Conservation (phyloP, 2,329 filamentous ascomycete genomes). For the Penicillium sp. region DNA sequence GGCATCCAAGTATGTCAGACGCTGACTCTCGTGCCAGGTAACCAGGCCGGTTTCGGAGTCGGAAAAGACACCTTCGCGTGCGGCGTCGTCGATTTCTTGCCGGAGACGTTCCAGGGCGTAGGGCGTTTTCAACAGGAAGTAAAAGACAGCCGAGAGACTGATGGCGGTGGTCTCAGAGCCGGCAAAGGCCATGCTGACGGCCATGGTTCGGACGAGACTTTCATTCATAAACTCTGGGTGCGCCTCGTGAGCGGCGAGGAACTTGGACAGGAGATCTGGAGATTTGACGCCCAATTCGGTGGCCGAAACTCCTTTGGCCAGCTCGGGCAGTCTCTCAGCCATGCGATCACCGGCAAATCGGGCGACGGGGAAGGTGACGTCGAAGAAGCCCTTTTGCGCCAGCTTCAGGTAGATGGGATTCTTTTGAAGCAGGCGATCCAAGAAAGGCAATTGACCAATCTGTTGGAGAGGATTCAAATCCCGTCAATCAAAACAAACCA, state of each 20-base stretch:
- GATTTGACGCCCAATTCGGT: constrained; percentile 6
- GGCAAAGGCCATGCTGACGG: constrained; percentile 47
- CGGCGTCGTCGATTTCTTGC: constrained; percentile 56
- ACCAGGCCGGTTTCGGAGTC: constrained; percentile 43
- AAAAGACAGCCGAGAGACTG: constrained; percentile 64
- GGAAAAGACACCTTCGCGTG: constrained; percentile 37
- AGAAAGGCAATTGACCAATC: constrained; percentile 65
- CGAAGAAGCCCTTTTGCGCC: constrained; percentile 19
- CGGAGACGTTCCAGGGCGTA: constrained; percentile 28
- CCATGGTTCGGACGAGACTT: constrained; percentile 25
- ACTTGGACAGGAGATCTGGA: constrained; percentile 21
- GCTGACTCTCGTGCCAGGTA: constrained; percentile 63
- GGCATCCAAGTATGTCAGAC: constrained; percentile 58
- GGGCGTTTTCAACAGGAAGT: constrained; percentile 64
- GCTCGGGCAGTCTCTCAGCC: constrained; percentile 15
- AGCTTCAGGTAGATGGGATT: constrained; percentile 53
- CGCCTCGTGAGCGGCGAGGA: constrained; percentile 21
- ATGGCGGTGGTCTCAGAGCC: constrained; percentile 78
- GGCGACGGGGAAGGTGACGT: constrained; percentile 20
- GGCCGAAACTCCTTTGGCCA: not conserved
- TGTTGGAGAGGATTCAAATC: not conserved
- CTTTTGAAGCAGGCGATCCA: constrained; percentile 66
- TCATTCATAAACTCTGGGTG: constrained; percentile 26
- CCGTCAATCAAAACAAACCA: constrained; percentile 7
- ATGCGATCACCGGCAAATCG: constrained; percentile 19